phyloP scores from a whole-genome alignment of 441 rosid genomes.

The Viola pubescens region DNA sequence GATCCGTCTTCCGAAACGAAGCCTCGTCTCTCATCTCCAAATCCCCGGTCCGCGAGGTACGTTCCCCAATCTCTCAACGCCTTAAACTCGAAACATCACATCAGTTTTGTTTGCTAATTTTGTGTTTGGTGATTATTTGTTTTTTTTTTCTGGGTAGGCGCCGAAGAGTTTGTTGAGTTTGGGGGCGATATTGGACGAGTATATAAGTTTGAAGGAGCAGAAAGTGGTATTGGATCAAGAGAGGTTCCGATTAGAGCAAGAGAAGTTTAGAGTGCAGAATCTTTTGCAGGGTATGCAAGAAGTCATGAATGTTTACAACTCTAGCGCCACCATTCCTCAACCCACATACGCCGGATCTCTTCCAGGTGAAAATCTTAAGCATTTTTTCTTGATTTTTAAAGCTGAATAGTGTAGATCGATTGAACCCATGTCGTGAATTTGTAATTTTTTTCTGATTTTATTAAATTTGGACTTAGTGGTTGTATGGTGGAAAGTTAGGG shows the following conservation, averaged over 20 bases:
- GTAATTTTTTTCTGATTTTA: neutral
- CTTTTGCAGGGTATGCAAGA: slow-evolving; percentile 72
- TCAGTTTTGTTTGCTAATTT: neutral
- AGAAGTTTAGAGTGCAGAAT: slow-evolving; percentile 49
- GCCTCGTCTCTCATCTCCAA: slow-evolving; percentile 68
- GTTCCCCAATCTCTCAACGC: too few relatives aligned
- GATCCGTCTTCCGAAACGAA: slow-evolving; percentile 47
- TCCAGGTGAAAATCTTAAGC: slow-evolving; percentile 26
- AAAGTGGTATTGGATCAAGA: slow-evolving; percentile 58
- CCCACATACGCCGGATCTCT: slow-evolving; percentile 23
- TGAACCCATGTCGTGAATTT: too few relatives aligned
- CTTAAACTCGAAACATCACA: neutral
- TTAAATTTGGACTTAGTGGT: neutral
- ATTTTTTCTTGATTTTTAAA: neutral
- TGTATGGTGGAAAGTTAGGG: neutral
- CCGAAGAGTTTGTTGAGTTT: slow-evolving; percentile 68
- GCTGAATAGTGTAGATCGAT: too few relatives aligned
- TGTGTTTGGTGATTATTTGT: too few relatives aligned
- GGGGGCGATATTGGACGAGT: slow-evolving; percentile 57
- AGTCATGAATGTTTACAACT: slow-evolving; percentile 61
- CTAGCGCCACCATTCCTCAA: slow-evolving; percentile 22
- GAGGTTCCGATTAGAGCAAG: slow-evolving; percentile 48
- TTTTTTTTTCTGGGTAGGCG: slow-evolving; percentile 26
- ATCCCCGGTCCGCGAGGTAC: slow-evolving; percentile 55
- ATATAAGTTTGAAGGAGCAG: slow-evolving; percentile 60